Base-by-base conservation (phyloP, 2,329 filamentous ascomycete genomes). In the Colletotrichum sp. region DNA sequence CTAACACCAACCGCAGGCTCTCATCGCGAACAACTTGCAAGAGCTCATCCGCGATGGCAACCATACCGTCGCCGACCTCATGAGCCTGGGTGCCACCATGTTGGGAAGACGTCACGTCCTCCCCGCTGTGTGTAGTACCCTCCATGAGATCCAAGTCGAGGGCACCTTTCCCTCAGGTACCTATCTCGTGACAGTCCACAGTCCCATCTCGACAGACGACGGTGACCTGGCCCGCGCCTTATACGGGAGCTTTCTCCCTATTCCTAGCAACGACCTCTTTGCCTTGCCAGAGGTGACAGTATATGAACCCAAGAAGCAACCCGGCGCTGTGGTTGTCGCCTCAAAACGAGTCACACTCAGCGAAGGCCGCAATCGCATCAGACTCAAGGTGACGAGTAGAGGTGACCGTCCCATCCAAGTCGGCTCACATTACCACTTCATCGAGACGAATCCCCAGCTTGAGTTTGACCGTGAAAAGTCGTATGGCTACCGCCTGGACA, bases 11-110 rank as follows among this genome's bases (percentile, higher is more conserved):
- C 26, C 65, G 24, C 24, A 94, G 93, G 94, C 94, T 32, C 90
- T 96, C 78, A 97, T 98, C 81, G 93, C 96, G 77, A 96, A 92
- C 82, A 96, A 96, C 84, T 90, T 98, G 65, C 96, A 98, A 85
- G 96, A 98, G 90, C 93, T 98, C 80, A 97, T 98, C 84, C 96
- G 96, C 84, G 96, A 98, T 96, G 96, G 96, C 82, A 92, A 94
- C 79, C 95, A 98, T 86, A 94, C 91, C 16, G 96, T 98, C 69
- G 94, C 96, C 52, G 96, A 98, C 84, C 94, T 98, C 82, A 98
- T 98, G 96, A 88, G 92, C 76, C 91, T 98, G 77, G 96, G 96
- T 79, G 92, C 95, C 80, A 96, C 94, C 70, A 96, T 98, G 93
- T 94, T 98, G 4, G 96, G 96, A 77, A 94, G 96, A 12, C 94